Evolutionary conservation across 768 basidiomycete genomes (phyloP).

Genomic region (Termitomyces sp.): DNA sequence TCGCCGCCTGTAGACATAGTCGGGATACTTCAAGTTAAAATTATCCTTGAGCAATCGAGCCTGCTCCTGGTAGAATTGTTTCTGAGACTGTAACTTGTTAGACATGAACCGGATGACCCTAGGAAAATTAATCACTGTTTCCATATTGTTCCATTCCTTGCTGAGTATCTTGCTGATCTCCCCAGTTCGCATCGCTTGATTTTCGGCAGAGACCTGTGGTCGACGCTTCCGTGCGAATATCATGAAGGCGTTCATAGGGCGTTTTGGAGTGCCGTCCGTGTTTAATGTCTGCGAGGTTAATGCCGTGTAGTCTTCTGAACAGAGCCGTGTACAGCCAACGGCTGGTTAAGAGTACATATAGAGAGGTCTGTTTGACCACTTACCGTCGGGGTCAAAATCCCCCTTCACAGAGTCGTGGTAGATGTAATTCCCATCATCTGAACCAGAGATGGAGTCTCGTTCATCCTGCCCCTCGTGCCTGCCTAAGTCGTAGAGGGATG

Average conservation of each 20-base stretch:
- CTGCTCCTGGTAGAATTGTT: slow-evolving; percentile 85
- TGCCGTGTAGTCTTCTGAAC: slow-evolving; percentile 29
- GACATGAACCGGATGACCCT: slow-evolving; percentile 2
- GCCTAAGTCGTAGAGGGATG: slow-evolving; percentile 18
- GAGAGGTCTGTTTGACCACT: slow-evolving; percentile 1
- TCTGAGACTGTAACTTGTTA: slow-evolving; percentile 48
- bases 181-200: slow-evolving; percentile 86
- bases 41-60: slow-evolving; percentile 82
- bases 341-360: background rate
- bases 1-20: slow-evolving; percentile 84
- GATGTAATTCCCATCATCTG: slow-evolving; percentile 47
- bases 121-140: slow-evolving; percentile 44
- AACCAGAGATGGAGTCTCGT: slow-evolving; percentile 48
- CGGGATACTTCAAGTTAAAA: slow-evolving; percentile 82
- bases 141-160: slow-evolving; percentile 83
- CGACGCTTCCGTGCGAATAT: slow-evolving; percentile 81
- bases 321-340: background rate
- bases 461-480: slow-evolving; percentile 32
- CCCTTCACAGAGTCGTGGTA: slow-evolving; percentile 32
- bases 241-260: slow-evolving; percentile 95
- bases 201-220: slow-evolving; percentile 81
- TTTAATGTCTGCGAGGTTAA: slow-evolving; percentile 79
- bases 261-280: slow-evolving; percentile 82
- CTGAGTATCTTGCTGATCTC: slow-evolving; percentile 86
- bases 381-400: slow-evolving; percentile 44